Conservation (phyloP, 2,329 filamentous ascomycete species). For the Gnomoniopsis smithogilvyi region DNA sequence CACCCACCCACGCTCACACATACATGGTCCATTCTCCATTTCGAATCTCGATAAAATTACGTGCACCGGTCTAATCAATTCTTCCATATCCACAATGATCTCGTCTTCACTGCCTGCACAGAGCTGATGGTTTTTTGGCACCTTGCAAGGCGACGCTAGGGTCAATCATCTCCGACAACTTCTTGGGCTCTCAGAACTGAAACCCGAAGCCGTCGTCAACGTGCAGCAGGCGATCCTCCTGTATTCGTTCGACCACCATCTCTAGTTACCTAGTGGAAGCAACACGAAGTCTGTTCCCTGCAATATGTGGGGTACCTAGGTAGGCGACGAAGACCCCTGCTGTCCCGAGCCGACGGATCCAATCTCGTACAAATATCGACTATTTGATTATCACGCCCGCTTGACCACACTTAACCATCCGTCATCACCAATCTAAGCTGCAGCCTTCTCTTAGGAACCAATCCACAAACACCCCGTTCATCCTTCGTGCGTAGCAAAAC, state of each 20-base stretch:
- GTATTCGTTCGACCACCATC: not conserved
- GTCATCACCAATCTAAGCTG: not conserved
- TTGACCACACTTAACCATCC: not conserved
- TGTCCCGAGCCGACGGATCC: constrained; percentile 1
- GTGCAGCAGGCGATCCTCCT: too few relatives aligned
- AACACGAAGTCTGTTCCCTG: not conserved
- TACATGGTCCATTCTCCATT: not conserved
- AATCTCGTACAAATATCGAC: not conserved
- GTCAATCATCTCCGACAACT: too few relatives aligned
- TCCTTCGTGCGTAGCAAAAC: not conserved
- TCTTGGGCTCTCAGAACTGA: not conserved
- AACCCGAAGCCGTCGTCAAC: not conserved
- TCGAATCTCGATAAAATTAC: not conserved
- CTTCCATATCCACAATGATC: not conserved
- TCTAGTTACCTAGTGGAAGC: not conserved
- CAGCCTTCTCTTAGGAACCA: constrained; percentile 1
- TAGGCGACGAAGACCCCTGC: constrained; percentile 4
- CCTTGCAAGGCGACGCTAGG: too few relatives aligned
- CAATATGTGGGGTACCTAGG: constrained; percentile 7
- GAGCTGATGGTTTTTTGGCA: too few relatives aligned
- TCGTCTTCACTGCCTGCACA: not conserved
- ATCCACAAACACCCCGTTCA: not conserved
- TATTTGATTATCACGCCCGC: not conserved
- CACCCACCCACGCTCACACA: too few relatives aligned
- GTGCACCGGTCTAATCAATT: not conserved